Evolutionary conservation across 2,329 filamentous ascomycete species (phyloP).

Genomic region (Pseudogymnoascus verrucosus): DNA sequence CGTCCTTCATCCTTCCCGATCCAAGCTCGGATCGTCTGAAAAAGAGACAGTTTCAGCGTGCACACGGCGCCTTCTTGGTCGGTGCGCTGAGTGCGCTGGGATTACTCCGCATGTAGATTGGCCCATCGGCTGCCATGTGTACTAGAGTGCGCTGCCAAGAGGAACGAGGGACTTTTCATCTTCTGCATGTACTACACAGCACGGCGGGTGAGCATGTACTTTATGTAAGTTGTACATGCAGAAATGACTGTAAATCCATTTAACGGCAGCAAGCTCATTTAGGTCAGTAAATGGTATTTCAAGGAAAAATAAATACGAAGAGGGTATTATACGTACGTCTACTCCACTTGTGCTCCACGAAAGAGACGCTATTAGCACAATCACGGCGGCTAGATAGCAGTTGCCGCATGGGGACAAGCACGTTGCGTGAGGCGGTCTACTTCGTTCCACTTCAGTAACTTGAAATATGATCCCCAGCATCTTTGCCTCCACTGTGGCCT

Average conservation of each 20-base stretch:
- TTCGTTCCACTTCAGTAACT: background rate
- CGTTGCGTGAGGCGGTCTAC: background rate
- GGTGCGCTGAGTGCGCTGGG: background rate
- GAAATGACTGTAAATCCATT: background rate
- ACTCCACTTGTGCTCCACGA: background rate
- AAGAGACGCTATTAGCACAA: constrained; percentile 1
- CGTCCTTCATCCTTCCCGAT: background rate
- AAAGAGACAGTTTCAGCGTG: background rate
- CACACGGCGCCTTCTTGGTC: background rate
- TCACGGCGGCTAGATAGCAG: background rate
- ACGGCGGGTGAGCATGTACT: background rate
- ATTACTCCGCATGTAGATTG: background rate
- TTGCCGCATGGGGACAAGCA: background rate
- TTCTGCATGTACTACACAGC: background rate
- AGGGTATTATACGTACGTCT: background rate
- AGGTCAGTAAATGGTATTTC: background rate
- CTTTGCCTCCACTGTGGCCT: background rate
- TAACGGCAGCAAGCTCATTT: background rate
- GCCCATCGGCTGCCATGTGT: background rate
- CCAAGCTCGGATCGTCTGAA: background rate
- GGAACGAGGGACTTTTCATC: background rate
- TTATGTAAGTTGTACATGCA: background rate
- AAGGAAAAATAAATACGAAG: background rate
- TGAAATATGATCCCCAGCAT: background rate
- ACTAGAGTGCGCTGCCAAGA: background rate